phyloP scores from a whole-genome alignment of 225 moss, liverwort and hornwort genomes.

The Antitrichia curtipendula region DNA sequence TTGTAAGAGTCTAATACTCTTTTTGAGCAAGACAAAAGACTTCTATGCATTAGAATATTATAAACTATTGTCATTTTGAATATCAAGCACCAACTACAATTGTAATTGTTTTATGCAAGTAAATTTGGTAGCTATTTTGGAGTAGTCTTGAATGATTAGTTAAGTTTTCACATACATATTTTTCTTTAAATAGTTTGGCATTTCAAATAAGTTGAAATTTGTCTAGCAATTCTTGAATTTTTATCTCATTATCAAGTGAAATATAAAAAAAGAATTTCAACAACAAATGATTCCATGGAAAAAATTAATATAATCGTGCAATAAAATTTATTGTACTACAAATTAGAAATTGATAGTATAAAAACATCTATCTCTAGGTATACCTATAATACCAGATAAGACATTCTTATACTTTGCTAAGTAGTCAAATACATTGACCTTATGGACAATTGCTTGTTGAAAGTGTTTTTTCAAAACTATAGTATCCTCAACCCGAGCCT shows the following conservation, averaged over 20 bases:
- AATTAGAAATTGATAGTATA: not conserved
- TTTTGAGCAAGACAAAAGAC: not conserved
- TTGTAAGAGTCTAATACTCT: not conserved
- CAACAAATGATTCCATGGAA: not conserved
- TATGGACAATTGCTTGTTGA: no score
- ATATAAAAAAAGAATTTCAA: not conserved
- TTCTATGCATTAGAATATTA: not conserved
- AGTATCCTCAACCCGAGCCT: no score
- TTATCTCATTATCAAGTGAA: no score
- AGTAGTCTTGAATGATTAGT: not conserved
- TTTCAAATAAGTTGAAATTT: not conserved
- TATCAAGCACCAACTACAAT: not conserved
- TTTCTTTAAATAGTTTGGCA: no score
- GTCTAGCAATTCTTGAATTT: not conserved
- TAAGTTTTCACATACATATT: no score
- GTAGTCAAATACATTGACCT: no score
- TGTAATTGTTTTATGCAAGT: not conserved
- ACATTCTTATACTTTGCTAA: no score
- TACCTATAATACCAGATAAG: no score
- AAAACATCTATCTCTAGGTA: not conserved
- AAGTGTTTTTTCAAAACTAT: no score
- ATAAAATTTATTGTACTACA: not conserved
- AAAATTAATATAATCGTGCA: not conserved
- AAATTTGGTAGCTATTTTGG: not conserved
- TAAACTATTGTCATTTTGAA: not conserved